Percentiles rank a stretch among this genome's conserved stretches.
phyloP scores from a whole-genome alignment of 129 eudicot species.

The Artemisia annua region DNA sequence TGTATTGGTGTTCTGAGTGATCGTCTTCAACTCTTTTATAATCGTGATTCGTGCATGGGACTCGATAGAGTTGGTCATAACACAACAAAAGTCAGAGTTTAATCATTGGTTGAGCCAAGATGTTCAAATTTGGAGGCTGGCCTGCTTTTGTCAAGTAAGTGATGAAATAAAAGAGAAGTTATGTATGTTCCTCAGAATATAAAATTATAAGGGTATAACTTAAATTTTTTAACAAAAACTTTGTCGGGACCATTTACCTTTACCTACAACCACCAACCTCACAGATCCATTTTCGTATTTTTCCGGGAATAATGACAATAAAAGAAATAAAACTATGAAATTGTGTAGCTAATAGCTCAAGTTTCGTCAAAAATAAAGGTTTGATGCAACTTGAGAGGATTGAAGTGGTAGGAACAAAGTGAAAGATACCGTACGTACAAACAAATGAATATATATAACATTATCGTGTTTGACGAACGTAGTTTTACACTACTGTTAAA shows the following conservation, averaged over 20 bases:
- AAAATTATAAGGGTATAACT: not conserved
- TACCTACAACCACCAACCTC: constrained; percentile 4
- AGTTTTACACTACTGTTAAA: too few species aligned
- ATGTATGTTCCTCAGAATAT: not conserved
- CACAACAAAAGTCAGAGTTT: not conserved
- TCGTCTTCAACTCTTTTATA: too few species aligned
- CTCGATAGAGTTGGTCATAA: too few species aligned
- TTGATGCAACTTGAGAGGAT: too few species aligned
- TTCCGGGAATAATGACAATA: too few species aligned
- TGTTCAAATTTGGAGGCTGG: constrained; percentile 5
- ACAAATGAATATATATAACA: not conserved
- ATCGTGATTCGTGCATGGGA: too few species aligned
- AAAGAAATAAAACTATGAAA: too few species aligned
- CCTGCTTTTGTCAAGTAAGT: not conserved
- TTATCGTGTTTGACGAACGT: too few species aligned
- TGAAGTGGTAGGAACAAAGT: too few species aligned
- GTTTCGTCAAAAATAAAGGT: too few species aligned
- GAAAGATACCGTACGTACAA: not conserved
- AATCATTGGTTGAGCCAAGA: constrained; percentile 4
- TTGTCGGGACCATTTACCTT: not conserved
- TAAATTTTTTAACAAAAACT: not conserved
- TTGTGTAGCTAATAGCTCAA: too few species aligned
- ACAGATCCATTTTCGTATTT: not conserved
- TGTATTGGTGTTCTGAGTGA: too few species aligned
- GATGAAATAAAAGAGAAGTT: not conserved